Evolutionary conservation across 2,329 filamentous ascomycete species (phyloP).

Genomic region (Fusarium scirpi): DNA sequence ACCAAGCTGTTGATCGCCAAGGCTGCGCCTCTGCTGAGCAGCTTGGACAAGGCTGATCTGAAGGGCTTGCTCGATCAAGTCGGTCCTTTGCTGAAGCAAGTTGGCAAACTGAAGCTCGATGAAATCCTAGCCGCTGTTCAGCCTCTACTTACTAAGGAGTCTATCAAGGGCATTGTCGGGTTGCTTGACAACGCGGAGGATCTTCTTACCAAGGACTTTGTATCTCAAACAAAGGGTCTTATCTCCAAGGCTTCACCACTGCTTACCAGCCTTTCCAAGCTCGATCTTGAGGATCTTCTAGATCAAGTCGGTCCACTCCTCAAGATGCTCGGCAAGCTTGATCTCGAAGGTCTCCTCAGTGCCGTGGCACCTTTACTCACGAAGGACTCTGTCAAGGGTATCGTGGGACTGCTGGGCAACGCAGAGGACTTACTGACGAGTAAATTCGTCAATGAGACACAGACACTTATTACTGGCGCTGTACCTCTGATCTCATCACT

Average conservation of each 20-base stretch:
- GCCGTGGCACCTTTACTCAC: conserved; percentile 47
- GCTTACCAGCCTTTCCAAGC: conserved; percentile 49
- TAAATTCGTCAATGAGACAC: conserved; percentile 48
- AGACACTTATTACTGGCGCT: conserved; percentile 47
- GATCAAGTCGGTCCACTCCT: conserved; percentile 53
- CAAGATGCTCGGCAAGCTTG: conserved; percentile 47
- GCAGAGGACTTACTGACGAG: conserved; percentile 47
- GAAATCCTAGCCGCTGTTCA: conserved; percentile 46
- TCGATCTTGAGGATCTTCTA: conserved; percentile 51
- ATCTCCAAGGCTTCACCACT: conserved; percentile 50
- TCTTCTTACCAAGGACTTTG: conserved; percentile 47
- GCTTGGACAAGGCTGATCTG: conserved; percentile 52
- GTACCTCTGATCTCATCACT: conserved; percentile 42
- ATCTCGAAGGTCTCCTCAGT: conserved; percentile 48
- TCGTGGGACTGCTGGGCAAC: conserved; percentile 50
- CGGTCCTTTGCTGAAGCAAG: conserved; percentile 50
- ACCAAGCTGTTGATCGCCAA: conserved; percentile 44
- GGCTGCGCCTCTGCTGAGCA: conserved; percentile 50
- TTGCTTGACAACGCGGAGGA: conserved; percentile 51
- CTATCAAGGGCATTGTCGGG: conserved; percentile 50
- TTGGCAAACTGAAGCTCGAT: conserved; percentile 50
- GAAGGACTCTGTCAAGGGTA: conserved; percentile 46
- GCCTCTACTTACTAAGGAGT: conserved; percentile 50
- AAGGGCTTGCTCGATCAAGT: conserved; percentile 49
- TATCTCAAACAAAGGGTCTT: conserved; percentile 44